phyloP scores from a whole-genome alignment of 108 stramenopile species.

The Schizochytrium sp. region DNA sequence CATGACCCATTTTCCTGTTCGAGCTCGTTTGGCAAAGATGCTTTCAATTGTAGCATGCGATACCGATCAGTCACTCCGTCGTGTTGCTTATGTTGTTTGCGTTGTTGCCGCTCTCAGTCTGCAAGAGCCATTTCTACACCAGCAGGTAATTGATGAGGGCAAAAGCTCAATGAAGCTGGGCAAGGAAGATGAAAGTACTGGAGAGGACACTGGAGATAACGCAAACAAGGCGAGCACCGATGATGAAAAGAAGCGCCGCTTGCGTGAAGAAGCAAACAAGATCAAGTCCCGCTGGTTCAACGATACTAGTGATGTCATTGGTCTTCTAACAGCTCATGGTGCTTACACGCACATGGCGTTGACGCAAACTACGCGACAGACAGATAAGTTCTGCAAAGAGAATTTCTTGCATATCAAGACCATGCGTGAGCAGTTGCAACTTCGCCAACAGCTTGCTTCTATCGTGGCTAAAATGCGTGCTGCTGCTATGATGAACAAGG shows the following conservation, averaged over 20 bases:
- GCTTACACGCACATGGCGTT: not conserved
- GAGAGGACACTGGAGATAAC: constrained; percentile 70
- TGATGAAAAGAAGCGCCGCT: not conserved
- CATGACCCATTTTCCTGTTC: constrained; percentile 61
- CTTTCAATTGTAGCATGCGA: constrained; percentile 28
- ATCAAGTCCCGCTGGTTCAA: not conserved
- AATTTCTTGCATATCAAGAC: constrained; percentile 6
- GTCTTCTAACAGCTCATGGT: not conserved
- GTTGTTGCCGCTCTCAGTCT: constrained; percentile 26
- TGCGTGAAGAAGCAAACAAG: not conserved
- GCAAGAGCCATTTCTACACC: constrained; percentile 30
- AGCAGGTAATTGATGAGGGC: not conserved
- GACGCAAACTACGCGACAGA: not conserved
- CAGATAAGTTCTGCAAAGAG: not conserved
- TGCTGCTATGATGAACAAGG: not conserved
- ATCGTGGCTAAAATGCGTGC: not conserved
- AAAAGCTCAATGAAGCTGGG: not conserved
- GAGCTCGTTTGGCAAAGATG: constrained; percentile 58
- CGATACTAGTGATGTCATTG: not conserved
- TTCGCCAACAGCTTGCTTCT: constrained; percentile 40
- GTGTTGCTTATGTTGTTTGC: not conserved
- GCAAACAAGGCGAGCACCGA: constrained; percentile 11
- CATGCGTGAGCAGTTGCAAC: constrained; percentile 49
- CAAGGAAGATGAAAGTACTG: not conserved
- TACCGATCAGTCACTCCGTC: not conserved